Conservation (phyloP, 352 stramenopile species). For the Phytophthora hibernalis region DNA sequence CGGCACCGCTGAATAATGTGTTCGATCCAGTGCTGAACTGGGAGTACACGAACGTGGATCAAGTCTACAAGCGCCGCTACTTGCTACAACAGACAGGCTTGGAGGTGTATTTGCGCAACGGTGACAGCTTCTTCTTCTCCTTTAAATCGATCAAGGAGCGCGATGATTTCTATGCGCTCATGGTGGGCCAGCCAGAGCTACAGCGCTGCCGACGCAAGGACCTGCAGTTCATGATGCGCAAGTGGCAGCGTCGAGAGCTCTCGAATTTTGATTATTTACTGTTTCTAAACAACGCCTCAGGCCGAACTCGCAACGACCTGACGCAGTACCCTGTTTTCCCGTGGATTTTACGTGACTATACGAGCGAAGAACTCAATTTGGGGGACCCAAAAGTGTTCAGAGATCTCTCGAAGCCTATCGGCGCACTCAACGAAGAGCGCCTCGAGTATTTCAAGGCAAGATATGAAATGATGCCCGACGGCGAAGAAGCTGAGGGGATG, state of each 20-base stretch:
- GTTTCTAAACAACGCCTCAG: slow-evolving; percentile 87
- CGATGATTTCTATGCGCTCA: slow-evolving; percentile 77
- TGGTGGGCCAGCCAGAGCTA: slow-evolving; percentile 66
- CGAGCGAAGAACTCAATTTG: slow-evolving; percentile 78
- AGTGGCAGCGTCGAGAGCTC: slow-evolving; percentile 81
- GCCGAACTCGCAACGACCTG: slow-evolving; percentile 85
- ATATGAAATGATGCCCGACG: slow-evolving; percentile 90
- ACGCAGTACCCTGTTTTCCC: slow-evolving; percentile 97
- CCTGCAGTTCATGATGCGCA: slow-evolving; percentile 65
- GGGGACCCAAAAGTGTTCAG: slow-evolving; percentile 81
- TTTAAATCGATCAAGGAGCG: slow-evolving; percentile 68
- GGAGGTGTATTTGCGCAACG: slow-evolving; percentile 84
- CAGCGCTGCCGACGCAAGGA: slow-evolving; percentile 53
- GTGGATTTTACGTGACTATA: slow-evolving; percentile 95
- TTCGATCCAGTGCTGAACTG: slow-evolving; percentile 88
- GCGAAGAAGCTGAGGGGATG: slow-evolving; percentile 77
- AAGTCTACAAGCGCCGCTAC: slow-evolving; percentile 90
- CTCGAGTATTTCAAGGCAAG: slow-evolving; percentile 89
- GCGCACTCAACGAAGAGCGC: slow-evolving; percentile 91
- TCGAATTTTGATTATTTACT: slow-evolving; percentile 95
- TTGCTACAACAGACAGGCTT: slow-evolving; percentile 89
- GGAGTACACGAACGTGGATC: slow-evolving; percentile 74
- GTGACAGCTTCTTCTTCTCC: slow-evolving; percentile 85
- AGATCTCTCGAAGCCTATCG: slow-evolving; percentile 94
- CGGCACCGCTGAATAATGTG: slow-evolving; percentile 92